phyloP scores from a whole-genome alignment of 192 early-diverging fungal species.

The Dissophora ornata region DNA sequence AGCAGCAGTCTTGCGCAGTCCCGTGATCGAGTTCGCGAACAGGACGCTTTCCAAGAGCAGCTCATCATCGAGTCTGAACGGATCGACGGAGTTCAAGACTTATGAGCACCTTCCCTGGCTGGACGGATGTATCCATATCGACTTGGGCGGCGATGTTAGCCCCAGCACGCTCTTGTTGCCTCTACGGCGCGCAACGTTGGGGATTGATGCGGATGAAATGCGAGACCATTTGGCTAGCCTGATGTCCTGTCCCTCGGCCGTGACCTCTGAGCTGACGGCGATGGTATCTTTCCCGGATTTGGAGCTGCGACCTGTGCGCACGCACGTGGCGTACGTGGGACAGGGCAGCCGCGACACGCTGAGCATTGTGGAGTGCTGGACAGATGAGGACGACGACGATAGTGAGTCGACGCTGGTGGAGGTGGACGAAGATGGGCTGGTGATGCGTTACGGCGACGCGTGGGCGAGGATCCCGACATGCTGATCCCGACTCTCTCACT shows the following conservation, averaged over 20 bases:
- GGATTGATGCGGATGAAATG: constrained; percentile 42
- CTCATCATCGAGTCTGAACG: constrained; percentile 25
- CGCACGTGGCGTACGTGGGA: constrained; percentile 42
- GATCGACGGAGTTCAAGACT: constrained; percentile 23
- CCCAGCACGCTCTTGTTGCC: constrained; percentile 43
- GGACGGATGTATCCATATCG: constrained; percentile 50
- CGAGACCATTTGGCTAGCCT: constrained; percentile 22
- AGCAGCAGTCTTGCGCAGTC: constrained; percentile 5
- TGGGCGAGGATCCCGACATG: constrained; percentile 32
- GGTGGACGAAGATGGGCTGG: constrained; percentile 44
- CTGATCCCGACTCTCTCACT: no score
- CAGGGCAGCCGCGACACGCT: constrained; percentile 12
- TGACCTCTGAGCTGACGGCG: constrained; percentile 25
- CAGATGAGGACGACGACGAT: constrained; percentile 38
- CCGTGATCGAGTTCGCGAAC: constrained; percentile 10
- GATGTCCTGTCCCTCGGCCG: constrained; percentile 22
- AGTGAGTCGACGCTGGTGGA: constrained; percentile 37
- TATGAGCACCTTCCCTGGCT: constrained; percentile 43
- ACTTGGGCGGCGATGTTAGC: constrained; percentile 35
- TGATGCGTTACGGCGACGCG: constrained; percentile 32
- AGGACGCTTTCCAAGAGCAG: constrained; percentile 13
- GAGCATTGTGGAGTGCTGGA: constrained; percentile 47
- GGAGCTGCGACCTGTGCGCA: constrained; percentile 27
- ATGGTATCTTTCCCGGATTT: constrained; percentile 47
- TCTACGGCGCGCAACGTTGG: constrained; percentile 28